These are phyloP conservation scores for Chiua virens DNA, from an alignment of 768 basidiomycete species.

Conservation along the genomic window DNA sequence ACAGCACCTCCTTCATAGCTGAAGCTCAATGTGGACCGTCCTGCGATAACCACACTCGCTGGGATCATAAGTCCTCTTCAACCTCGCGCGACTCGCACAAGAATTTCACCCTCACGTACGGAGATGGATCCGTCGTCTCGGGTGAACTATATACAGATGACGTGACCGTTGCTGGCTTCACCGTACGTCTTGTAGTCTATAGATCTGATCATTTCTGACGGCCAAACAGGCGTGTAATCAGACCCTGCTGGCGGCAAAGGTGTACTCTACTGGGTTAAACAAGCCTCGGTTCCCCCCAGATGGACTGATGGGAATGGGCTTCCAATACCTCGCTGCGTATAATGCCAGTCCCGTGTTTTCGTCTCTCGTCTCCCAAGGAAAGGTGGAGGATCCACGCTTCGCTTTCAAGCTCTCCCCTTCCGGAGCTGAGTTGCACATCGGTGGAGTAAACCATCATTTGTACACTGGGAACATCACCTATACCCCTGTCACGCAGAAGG, in stretches of 20 bases:
- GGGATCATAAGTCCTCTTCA: conserved; percentile 23
- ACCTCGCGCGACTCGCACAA: neutral
- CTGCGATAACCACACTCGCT: no score
- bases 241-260: conserved; percentile 8
- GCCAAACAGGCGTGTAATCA: conserved; percentile 7
- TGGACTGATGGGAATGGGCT: conserved; percentile 33
- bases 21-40: no score
- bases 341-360: no score
- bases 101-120: neutral
- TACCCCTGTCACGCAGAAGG: no score
- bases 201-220: neutral
- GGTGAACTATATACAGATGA: conserved; percentile 7
- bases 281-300: conserved; percentile 6
- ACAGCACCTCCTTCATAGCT: conserved; percentile 29
- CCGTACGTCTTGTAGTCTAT: neutral
- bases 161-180: conserved; percentile 7
- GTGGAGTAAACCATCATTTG: no score
- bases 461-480: no score
- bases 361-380: no score
- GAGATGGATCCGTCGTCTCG: neutral
- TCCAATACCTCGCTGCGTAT: no score
- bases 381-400: no score
- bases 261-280: conserved; percentile 2
- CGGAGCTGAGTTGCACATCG: no score
- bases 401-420: no score